Conservation (phyloP, 2,329 filamentous ascomycete genomes). For the Aspergillus vadensis region DNA sequence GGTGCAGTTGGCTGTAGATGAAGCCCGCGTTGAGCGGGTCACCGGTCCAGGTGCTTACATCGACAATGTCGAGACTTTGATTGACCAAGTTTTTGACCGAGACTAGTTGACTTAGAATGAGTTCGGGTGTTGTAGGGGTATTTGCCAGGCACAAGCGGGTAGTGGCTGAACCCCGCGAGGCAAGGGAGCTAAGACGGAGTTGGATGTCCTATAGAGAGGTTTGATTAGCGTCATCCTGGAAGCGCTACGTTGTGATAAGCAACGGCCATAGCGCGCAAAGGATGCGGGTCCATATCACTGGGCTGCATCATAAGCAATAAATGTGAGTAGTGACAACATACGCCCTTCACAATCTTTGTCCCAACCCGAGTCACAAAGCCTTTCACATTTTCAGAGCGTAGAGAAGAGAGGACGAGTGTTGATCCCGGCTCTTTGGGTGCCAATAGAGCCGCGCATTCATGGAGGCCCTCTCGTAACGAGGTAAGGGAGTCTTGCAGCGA, state of each 20-base stretch:
- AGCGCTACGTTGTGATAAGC: background rate
- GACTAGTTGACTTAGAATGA: constrained; percentile 70
- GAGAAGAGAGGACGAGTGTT: constrained; percentile 85
- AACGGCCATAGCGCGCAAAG: constrained; percentile 2
- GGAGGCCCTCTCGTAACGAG: constrained; percentile 69
- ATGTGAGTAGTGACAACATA: constrained; percentile 48
- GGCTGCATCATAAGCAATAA: background rate
- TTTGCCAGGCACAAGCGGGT: constrained; percentile 57
- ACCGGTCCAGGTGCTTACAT: constrained; percentile 72
- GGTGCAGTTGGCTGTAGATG: constrained; percentile 59
- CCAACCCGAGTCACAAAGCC: constrained; percentile 89
- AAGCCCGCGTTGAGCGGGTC: constrained; percentile 62
- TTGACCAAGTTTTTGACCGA: constrained; percentile 76
- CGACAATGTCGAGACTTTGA: constrained; percentile 78
- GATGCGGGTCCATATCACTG: background rate
- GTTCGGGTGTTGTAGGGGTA: constrained; percentile 56
- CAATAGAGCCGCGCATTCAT: constrained; percentile 85
- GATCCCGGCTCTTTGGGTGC: constrained; percentile 81
- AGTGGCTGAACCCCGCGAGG: constrained; percentile 53
- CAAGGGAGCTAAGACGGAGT: constrained; percentile 64
- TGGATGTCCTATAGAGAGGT: constrained; percentile 63
- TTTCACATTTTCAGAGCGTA: constrained; percentile 86
- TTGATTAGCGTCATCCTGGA: constrained; percentile 1
- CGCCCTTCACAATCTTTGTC: constrained; percentile 87
- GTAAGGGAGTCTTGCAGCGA: constrained; percentile 63